Percentiles rank a stretch among this genome's conserved stretches.
Conservation (phyloP, 192 early-diverging fungal species). For the Coemansia sp. region DNA sequence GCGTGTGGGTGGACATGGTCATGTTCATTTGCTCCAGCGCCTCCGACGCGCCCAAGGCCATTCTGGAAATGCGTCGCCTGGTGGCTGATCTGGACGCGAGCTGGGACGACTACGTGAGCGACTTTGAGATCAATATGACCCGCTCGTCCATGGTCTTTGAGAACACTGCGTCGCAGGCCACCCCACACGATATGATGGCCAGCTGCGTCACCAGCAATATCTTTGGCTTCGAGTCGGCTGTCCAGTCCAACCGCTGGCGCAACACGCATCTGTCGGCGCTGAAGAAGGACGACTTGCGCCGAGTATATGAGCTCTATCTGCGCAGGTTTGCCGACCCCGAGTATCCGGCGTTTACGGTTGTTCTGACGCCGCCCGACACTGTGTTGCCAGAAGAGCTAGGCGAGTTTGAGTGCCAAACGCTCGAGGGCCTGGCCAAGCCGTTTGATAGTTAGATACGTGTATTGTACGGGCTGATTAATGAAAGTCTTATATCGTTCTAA, state of each 20-base stretch:
- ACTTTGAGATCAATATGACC: conserved; percentile 46
- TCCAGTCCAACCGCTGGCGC: conserved; percentile 20
- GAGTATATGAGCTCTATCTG: conserved; percentile 33
- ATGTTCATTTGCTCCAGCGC: conserved; percentile 26
- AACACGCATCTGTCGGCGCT: conserved; percentile 27
- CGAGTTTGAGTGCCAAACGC: conserved; percentile 13
- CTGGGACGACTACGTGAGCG: conserved; percentile 40
- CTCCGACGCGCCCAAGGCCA: conserved; percentile 31
- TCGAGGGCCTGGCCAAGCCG: conserved; percentile 5
- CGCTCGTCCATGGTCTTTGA: conserved; percentile 26
- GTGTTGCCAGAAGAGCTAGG: conserved; percentile 33
- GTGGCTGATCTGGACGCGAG: conserved; percentile 12
- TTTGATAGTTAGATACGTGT: background rate
- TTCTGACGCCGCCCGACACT: conserved; percentile 29
- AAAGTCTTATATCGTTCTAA: background rate
- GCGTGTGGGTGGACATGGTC: conserved; percentile 61
- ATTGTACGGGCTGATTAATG: background rate
- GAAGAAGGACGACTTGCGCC: conserved; percentile 26
- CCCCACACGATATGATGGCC: conserved; percentile 18
- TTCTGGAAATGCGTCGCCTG: conserved; percentile 20
- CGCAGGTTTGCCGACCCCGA: conserved; percentile 21
- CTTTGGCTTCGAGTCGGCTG: conserved; percentile 23
- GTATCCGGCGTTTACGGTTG: conserved; percentile 17
- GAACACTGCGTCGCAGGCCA: conserved; percentile 6
- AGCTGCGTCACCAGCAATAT: conserved; percentile 14